Evolutionary conservation across 352 stramenopile genomes (phyloP).

Genomic region (Albugo laibachii): DNA sequence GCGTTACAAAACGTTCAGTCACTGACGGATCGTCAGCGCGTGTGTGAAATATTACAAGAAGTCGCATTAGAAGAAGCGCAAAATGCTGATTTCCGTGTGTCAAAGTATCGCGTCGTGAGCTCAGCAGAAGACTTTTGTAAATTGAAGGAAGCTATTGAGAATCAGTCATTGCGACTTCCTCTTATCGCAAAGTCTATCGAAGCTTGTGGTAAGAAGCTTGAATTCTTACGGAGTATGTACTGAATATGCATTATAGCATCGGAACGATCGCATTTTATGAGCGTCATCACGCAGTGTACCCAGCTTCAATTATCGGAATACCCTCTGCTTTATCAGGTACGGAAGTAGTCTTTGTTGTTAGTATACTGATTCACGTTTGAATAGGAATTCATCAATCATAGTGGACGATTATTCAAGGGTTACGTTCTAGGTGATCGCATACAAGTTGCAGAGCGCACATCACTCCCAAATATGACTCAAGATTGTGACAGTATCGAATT

Average conservation of each 20-base stretch:
- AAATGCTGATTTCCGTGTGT: conserved; percentile 15
- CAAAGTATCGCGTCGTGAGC: conserved; percentile 16
- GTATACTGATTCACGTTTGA: not conserved
- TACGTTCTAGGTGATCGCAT: conserved; percentile 64
- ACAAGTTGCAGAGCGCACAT: conserved; percentile 51
- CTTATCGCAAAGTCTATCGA: conserved; percentile 74
- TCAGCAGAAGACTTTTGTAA: conserved; percentile 12
- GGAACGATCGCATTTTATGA: conserved; percentile 69
- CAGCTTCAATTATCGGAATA: conserved; percentile 36
- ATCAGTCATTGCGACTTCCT: conserved; percentile 21
- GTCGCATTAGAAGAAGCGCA: conserved; percentile 4
- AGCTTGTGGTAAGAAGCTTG: conserved; percentile 35
- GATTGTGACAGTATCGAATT: conserved; percentile 45
- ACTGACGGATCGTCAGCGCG: conserved; percentile 42
- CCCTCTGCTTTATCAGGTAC: conserved; percentile 47
- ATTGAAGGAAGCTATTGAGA: conserved; percentile 18
- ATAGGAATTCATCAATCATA: conserved; percentile 73
- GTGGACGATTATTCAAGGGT: conserved; percentile 53
- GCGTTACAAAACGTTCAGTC: conserved; percentile 39
- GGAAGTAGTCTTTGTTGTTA: not conserved
- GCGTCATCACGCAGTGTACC: conserved; percentile 38
- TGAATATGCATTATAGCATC: conserved; percentile 18
- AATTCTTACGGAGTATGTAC: not conserved
- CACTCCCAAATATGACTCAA: conserved; percentile 40
- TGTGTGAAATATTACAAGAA: conserved; percentile 25